Percentiles rank a stretch among this genome's conserved stretches.
These are phyloP conservation scores for Piper betle DNA, from an alignment of 164 flowering plant species.

Conservation along the genomic window DNA sequence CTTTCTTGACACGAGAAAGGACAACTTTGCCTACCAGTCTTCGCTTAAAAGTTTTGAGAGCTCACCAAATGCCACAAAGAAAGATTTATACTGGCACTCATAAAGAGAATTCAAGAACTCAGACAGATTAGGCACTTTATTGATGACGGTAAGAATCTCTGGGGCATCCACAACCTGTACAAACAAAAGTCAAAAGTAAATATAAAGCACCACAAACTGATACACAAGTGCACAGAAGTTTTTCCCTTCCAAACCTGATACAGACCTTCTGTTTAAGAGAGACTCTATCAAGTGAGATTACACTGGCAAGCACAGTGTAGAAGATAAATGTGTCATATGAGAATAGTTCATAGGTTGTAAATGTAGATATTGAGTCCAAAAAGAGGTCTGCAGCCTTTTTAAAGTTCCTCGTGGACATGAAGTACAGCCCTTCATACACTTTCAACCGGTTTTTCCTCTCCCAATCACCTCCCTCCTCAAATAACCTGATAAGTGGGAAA, in stretches of 20 bases:
- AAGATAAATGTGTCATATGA: conserved; percentile 89
- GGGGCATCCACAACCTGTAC: conserved; percentile 97
- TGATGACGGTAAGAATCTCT: conserved; percentile 88
- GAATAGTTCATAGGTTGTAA: conserved; percentile 92
- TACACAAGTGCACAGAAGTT: not conserved
- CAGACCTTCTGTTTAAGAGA: conserved; percentile 82
- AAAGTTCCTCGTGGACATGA: conserved; percentile 89
- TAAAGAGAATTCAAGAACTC: conserved; percentile 84
- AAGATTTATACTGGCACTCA: conserved; percentile 84
- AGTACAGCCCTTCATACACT: conserved; percentile 91
- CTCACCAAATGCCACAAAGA: conserved; percentile 92
- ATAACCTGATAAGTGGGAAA: conserved; percentile 37
- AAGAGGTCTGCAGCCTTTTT: conserved; percentile 78
- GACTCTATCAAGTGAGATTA: conserved; percentile 88
- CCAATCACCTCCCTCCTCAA: conserved; percentile 99
- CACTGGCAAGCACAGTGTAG: conserved; percentile 86
- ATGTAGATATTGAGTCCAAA: conserved; percentile 92
- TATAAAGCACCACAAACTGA: not conserved
- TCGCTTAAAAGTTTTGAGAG: not conserved
- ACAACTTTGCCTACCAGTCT: not conserved
- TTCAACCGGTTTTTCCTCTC: conserved; percentile 95
- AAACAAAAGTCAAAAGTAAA: conserved; percentile 2
- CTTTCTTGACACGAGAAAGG: not conserved
- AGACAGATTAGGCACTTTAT: conserved; percentile 71
- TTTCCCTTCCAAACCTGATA: not conserved